Conservation (phyloP, 23 red algal genomes). For the Cyanidiococcus yangmingshanensis region DNA sequence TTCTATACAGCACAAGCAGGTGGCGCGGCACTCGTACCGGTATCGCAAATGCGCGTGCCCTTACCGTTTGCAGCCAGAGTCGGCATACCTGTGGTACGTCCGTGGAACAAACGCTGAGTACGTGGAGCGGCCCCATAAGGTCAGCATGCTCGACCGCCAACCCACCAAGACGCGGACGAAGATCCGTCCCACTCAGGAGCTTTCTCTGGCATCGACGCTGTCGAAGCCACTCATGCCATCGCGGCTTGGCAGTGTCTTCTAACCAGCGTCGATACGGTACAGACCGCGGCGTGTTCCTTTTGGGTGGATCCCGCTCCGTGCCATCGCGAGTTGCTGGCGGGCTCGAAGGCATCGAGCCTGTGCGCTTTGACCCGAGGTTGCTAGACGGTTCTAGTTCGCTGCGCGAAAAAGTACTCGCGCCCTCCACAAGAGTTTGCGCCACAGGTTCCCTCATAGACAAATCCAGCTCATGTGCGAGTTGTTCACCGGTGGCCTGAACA, state of each 20-base stretch:
- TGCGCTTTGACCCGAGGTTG: too few species aligned
- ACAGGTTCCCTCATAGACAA: neutral
- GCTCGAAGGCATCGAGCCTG: too few species aligned
- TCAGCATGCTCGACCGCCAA: neutral
- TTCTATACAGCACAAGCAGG: neutral
- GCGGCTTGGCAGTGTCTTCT: neutral
- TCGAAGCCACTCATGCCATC: neutral
- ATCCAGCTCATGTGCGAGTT: neutral
- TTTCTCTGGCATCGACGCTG: neutral
- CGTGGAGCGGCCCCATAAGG: neutral
- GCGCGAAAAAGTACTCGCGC: neutral
- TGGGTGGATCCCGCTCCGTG: neutral
- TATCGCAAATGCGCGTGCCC: neutral
- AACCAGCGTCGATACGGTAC: neutral
- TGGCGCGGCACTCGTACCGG: neutral
- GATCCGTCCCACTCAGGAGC: neutral
- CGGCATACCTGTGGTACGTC: neutral
- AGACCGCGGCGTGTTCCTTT: neutral
- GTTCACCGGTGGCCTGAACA: neutral
- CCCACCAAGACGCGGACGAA: neutral
- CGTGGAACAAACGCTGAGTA: neutral
- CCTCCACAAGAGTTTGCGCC: neutral
- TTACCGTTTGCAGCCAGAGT: neutral
- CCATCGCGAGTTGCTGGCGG: too few species aligned
- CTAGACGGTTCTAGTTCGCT: neutral